Percentiles rank a stretch among this genome's conserved stretches.
These are phyloP conservation scores for Sergeia podlipaevii DNA, from an alignment of 208 protist species.

Conservation along the genomic window DNA sequence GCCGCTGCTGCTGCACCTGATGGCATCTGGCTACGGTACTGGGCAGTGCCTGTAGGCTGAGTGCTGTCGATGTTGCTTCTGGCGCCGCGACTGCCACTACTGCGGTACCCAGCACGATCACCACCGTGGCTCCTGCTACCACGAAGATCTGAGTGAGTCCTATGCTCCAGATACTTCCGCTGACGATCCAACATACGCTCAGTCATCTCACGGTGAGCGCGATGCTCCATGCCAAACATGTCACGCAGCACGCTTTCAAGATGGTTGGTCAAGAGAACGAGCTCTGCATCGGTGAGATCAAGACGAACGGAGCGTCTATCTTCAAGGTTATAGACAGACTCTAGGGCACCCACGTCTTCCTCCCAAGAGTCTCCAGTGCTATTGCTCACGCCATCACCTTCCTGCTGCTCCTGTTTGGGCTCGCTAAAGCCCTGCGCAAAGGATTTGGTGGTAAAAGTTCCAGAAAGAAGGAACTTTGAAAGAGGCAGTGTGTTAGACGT, in stretches of 20 bases:
- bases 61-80: too few species aligned
- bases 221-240: slow-evolving; percentile 76
- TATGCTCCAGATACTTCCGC: slow-evolving; percentile 11
- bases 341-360: not conserved
- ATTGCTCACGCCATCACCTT: slow-evolving; percentile 8
- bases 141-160: too few species aligned
- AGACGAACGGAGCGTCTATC: slow-evolving; percentile 38
- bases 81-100: too few species aligned
- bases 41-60: not conserved
- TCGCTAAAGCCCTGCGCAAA: not conserved
- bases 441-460: slow-evolving; percentile 32
- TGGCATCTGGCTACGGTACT: slow-evolving; percentile 11
- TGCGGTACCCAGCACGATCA: too few species aligned
- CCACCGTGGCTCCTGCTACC: too few species aligned
- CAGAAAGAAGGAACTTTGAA: slow-evolving; percentile 25
- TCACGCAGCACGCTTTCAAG: slow-evolving; percentile 72
- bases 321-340: slow-evolving; percentile 47
- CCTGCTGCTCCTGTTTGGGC: slow-evolving; percentile 4
- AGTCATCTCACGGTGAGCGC: slow-evolving; percentile 19
- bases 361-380: not conserved
- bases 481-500: too few species aligned
- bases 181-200: slow-evolving; percentile 18
- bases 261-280: slow-evolving; percentile 67
- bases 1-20: not conserved
- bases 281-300: slow-evolving; percentile 41